Conservation (phyloP, 2,329 filamentous ascomycete species). For the Aspergillus proliferans region DNA sequence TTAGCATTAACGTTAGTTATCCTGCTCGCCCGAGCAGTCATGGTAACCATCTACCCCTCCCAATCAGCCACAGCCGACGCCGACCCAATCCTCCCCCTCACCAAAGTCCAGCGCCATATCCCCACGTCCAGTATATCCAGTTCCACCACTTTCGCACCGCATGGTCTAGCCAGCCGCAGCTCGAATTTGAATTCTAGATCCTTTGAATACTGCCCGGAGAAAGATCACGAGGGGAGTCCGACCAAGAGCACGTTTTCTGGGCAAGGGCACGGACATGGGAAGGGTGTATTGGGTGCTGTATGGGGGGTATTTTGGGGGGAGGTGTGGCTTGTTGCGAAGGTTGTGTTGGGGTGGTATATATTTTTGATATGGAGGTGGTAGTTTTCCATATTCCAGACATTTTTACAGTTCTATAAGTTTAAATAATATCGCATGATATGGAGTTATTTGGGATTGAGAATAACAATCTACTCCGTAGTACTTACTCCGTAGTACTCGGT, state of each 20-base stretch:
- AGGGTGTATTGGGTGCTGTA: slow-evolving; percentile 37
- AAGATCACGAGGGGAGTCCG: slow-evolving; percentile 15
- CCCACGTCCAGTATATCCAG: slow-evolving; percentile 29
- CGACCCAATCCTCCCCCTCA: slow-evolving; percentile 23
- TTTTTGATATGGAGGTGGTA: slow-evolving; percentile 62
- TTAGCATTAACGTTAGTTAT: slow-evolving; percentile 48
- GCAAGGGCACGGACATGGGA: slow-evolving; percentile 15
- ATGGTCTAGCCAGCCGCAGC: slow-evolving; percentile 23
- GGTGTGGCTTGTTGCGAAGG: slow-evolving; percentile 57
- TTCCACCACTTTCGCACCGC: slow-evolving; percentile 22
- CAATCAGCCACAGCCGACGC: slow-evolving; percentile 3
- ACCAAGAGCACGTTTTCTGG: slow-evolving; percentile 7
- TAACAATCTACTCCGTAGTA: too few relatives aligned
- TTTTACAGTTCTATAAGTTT: neutral
- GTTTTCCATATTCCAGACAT: neutral
- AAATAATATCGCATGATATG: neutral
- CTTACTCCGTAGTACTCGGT: too few relatives aligned
- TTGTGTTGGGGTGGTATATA: slow-evolving; percentile 59
- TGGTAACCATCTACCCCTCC: slow-evolving; percentile 21
- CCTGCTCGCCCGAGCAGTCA: slow-evolving; percentile 41
- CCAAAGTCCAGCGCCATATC: slow-evolving; percentile 16
- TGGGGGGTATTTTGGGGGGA: slow-evolving; percentile 57
- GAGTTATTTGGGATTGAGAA: neutral
- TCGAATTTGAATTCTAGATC: slow-evolving; percentile 16
- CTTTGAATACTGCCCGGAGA: slow-evolving; percentile 18